phyloP scores from a whole-genome alignment of 768 basidiomycete species.

The Phlegmacium glaucopus region DNA sequence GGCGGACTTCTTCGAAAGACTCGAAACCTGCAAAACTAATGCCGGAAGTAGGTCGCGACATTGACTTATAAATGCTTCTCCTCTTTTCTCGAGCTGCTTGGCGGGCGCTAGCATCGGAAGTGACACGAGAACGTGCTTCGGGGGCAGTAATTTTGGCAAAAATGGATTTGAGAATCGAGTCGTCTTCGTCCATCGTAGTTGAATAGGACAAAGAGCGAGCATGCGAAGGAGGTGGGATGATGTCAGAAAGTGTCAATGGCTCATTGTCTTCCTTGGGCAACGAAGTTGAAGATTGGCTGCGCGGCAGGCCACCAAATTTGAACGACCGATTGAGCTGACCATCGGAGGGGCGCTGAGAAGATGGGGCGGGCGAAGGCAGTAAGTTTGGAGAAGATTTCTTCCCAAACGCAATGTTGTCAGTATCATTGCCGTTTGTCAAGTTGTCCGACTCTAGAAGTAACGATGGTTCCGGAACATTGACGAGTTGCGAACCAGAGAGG shows the following conservation, averaged over 20 bases:
- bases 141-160: conserved; percentile 43
- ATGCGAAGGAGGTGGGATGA: conserved; percentile 64
- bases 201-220: conserved; percentile 43
- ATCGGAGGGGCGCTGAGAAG: conserved; percentile 45
- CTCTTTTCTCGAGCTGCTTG: conserved; percentile 13
- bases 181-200: conserved; percentile 44
- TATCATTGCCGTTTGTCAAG: too few species aligned
- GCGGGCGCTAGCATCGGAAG: conserved; percentile 39
- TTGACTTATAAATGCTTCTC: conserved; percentile 23
- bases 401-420: too few species aligned
- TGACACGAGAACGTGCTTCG: conserved; percentile 31
- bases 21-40: conserved; percentile 71
- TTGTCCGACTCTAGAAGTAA: conserved; percentile 6
- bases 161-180: conserved; percentile 53
- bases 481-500: conserved; percentile 25
- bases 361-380: background rate
- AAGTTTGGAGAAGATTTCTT: too few species aligned
- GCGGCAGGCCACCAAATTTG: conserved; percentile 63
- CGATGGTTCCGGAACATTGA: conserved; percentile 28
- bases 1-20: conserved; percentile 75
- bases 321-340: conserved; percentile 71
- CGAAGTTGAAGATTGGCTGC: conserved; percentile 17
- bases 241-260: conserved; percentile 65
- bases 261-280: conserved; percentile 19
- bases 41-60: conserved; percentile 44